Conservation (phyloP, 345 rosid species). For the Corymbia maculata region DNA sequence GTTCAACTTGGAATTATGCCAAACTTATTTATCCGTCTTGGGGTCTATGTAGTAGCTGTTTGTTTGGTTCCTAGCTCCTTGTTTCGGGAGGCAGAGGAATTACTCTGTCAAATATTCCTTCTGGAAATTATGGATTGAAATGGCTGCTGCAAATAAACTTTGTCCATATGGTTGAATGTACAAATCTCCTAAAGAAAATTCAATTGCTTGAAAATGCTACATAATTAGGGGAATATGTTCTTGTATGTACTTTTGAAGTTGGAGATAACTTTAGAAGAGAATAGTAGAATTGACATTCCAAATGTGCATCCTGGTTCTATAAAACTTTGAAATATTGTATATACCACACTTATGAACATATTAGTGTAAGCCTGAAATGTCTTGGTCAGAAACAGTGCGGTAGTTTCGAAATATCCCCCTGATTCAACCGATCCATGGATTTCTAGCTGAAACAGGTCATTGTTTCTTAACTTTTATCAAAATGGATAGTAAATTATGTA, state of each 20-base stretch:
- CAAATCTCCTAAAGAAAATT: neutral
- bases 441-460: neutral
- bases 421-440: neutral
- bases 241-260: neutral
- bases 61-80: neutral
- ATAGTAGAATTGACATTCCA: neutral
- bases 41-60: neutral
- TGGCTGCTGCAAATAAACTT: neutral
- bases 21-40: neutral
- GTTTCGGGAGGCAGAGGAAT: neutral
- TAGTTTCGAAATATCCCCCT: neutral
- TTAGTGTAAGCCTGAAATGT: neutral
- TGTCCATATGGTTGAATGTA: neutral
- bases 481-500: neutral
- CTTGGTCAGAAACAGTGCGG: neutral
- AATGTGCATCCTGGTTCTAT: neutral
- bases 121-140: neutral
- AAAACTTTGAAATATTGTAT: neutral
- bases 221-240: neutral
- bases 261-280: neutral
- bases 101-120: neutral
- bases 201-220: neutral
- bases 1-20: neutral
- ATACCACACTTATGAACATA: neutral
- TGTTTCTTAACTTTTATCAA: neutral